Percentiles rank a stretch among this genome's conserved stretches.
phyloP scores from a whole-genome alignment of 148 eudicot species.

The Rhododendron ovatum region DNA sequence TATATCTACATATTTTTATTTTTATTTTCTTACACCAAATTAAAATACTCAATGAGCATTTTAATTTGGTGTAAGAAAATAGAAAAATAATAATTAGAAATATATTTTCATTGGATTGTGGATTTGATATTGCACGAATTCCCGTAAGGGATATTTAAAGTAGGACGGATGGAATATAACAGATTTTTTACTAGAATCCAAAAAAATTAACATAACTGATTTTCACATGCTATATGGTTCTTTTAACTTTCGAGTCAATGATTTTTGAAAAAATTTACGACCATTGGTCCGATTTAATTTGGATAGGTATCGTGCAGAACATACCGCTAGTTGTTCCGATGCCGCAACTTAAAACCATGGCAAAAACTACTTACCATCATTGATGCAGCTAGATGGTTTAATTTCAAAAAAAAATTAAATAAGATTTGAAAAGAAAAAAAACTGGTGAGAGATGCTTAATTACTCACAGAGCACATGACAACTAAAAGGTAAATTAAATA shows the following conservation, averaged over 20 bases:
- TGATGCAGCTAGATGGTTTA: not conserved
- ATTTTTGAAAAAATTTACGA: not conserved
- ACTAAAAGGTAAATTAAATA: not conserved
- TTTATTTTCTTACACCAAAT: too few species aligned
- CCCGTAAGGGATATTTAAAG: too few species aligned
- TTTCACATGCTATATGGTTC: not conserved
- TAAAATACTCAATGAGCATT: too few species aligned
- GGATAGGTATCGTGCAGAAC: not conserved
- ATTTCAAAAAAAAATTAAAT: too few species aligned
- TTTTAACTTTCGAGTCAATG: not conserved
- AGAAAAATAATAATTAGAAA: too few species aligned
- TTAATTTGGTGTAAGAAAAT: too few species aligned
- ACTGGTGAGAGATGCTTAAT: not conserved
- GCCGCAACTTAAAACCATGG: not conserved
- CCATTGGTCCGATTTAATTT: not conserved
- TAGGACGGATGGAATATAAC: too few species aligned
- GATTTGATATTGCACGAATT: too few species aligned
- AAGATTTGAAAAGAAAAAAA: not conserved
- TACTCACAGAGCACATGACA: not conserved
- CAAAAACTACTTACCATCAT: not conserved
- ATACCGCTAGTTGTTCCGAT: not conserved
- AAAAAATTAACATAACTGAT: not conserved
- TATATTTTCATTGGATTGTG: too few species aligned
- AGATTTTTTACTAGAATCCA: too few species aligned
- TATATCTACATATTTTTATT: too few species aligned